Base-by-base conservation (phyloP, 2,329 filamentous ascomycete species). In the Pseudogymnoascus sp. region DNA sequence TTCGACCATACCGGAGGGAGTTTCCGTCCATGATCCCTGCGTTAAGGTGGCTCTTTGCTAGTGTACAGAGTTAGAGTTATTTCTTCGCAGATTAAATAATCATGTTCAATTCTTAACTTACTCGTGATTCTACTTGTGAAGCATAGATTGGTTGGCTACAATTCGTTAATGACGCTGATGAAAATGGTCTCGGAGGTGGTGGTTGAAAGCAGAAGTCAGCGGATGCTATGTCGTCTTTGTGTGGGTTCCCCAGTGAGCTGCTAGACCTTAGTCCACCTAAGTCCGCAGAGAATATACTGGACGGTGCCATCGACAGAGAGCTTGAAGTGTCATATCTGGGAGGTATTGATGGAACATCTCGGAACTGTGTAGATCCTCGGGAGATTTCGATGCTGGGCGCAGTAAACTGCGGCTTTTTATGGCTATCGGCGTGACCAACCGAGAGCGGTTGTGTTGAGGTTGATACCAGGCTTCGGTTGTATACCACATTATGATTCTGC, bases 51-150 rank as follows among this genome's bases (percentile, higher is more conserved):
- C n/a, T 21, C n/a, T 33, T 55, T 55, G 29, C 48, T 55, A 18
- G 15, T 55, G 9, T 55, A 21, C 8, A 5, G 5, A 10, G 27
- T 55, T 10, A 55, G 45, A 31, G 29, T 55, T 55, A 15, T 15
- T 55, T 55, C n/a, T 18, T 33, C 48, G 7, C 2, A 55, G 12
- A 13, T 21, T 33, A 3, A 33, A 1, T 21, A 21, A 7, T 15
- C 5, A 33, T 13, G 3, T 55, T 18, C 8, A 21, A 45, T n/a
- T 29, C 4, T 15, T 15, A 27, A 42, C 66, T 40, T 62, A 69
- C 68, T 40, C 66, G 62, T 62, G 59, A 64, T 35, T 65, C 65
- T 21, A 66, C 27, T 40, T 68, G 69, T 12, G 64, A 61, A 5
- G 63, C 10, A 58, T 65, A 67, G 13, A 66, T 31, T 31, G 62